Base-by-base conservation (phyloP, 1,284 basidiomycete species). In the Ceratobasidium sp. region DNA sequence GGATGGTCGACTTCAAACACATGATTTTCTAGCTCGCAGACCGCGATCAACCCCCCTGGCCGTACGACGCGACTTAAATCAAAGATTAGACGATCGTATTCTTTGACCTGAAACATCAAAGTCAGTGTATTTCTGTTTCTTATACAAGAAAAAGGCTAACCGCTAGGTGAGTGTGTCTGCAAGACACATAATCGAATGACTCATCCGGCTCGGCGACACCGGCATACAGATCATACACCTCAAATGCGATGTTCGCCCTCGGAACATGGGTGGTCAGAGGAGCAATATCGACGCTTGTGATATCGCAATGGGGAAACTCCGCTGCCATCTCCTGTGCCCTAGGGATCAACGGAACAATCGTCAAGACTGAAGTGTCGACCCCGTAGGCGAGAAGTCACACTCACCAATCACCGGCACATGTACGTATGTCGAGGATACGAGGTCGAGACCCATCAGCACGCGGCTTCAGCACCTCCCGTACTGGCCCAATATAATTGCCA, bases 121-220 rank as follows among this genome's bases (percentile, higher is more conserved):
- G 18, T 26, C 14, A 7, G 14, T 18, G 9, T 13, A 14, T 4
- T 26, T 21, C 38, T 4, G 28, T 30, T n/a, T 7, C 47, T n/a
- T n/a, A n/a, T n/a, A n/a, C n/a, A n/a, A n/a, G n/a, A n/a, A n/a
- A n/a, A n/a, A n/a, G n/a, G n/a, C n/a, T n/a, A n/a, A 70, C 67
- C 2, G 52, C 52, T 4, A 70, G 28, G n/a, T 58, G 67, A 23
- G 58, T 43, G 38, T 70, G 67, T 23, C 55, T 52, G 49, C 67
- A 70, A 11, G 67, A 70, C 18, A 70, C 38, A 49, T 70, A 70
- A 18, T 70, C 67, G 49, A 70, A 70, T n/a, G 32, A 49, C 8
- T 52, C 30, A 35, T 46, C 47, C 21, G 50, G 47, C 9, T 50
- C 47, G 21, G 49, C 46, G 11, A 63, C 11, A 43, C 62, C 49